A percentile compares a stretch with the other conserved stretches of the same genome.
These are phyloP conservation scores for Terfezia boudieri DNA, from an alignment of 495 filamentous ascomycete species.

Conservation along the genomic window DNA sequence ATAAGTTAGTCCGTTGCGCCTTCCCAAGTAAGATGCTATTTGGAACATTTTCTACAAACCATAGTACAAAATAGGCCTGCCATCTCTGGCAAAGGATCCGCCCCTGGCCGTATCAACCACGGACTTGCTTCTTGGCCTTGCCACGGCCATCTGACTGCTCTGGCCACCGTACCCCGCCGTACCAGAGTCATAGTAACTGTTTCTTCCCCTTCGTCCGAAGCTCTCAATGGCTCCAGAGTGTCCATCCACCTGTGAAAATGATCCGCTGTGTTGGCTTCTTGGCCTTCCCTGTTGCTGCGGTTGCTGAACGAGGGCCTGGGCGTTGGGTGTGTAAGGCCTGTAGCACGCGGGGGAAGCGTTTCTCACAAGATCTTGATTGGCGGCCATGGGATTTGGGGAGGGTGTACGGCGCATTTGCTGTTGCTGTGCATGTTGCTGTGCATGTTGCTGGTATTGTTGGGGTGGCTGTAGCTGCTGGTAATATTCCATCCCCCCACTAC, in stretches of 20 bases:
- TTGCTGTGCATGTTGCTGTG: not conserved
- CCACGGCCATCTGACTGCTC: not conserved
- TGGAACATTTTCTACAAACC: not conserved
- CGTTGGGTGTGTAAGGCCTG: not conserved
- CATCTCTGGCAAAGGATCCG: constrained; percentile 46
- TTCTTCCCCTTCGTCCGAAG: not conserved
- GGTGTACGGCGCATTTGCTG: not conserved
- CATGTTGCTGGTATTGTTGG: not conserved
- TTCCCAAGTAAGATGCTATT: constrained; percentile 2
- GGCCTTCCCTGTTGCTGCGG: not conserved
- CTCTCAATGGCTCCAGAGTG: not conserved
- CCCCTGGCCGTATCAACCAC: constrained; percentile 38
- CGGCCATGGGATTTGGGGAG: not conserved
- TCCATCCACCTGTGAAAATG: not conserved
- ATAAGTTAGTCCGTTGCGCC: no score
- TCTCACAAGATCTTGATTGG: not conserved
- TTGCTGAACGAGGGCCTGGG: not conserved
- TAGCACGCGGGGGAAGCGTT: not conserved
- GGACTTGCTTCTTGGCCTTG: constrained; percentile 57
- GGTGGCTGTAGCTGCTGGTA: not conserved
- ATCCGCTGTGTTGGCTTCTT: not conserved
- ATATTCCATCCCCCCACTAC: no score
- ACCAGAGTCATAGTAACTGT: not conserved
- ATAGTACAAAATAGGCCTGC: constrained; percentile 71
- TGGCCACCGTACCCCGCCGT: not conserved